phyloP scores from a whole-genome alignment of 352 stramenopile species.

The Pythium biforme region DNA sequence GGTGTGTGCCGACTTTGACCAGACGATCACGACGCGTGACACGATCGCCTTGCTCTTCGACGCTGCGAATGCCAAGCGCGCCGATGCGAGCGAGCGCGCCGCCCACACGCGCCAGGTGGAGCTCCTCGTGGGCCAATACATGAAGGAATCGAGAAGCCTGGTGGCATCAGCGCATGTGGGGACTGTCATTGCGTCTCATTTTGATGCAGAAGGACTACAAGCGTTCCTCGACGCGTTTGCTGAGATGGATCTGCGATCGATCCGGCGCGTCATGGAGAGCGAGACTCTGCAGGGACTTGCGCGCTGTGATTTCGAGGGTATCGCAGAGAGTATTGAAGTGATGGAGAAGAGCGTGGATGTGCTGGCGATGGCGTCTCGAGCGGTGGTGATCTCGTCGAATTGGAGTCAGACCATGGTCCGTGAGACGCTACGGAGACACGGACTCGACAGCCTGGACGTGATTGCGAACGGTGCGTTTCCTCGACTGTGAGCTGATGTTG shows the following conservation, averaged over 20 bases:
- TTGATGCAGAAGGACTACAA: slow-evolving; percentile 36
- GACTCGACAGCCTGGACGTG: slow-evolving; percentile 20
- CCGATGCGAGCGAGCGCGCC: background rate
- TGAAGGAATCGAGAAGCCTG: background rate
- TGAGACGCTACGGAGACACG: slow-evolving; percentile 21
- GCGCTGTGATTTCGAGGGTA: slow-evolving; percentile 9
- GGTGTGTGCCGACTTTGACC: slow-evolving; percentile 71
- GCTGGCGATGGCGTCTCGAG: slow-evolving; percentile 23
- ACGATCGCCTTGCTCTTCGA: slow-evolving; percentile 61
- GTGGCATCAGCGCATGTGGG: background rate
- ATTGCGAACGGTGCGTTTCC: slow-evolving; percentile 52
- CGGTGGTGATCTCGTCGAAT: slow-evolving; percentile 61
- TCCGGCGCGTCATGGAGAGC: slow-evolving; percentile 41
- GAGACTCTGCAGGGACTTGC: slow-evolving; percentile 39
- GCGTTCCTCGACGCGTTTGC: slow-evolving; percentile 48
- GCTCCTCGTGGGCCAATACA: slow-evolving; percentile 27
- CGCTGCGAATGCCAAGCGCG: slow-evolving; percentile 17
- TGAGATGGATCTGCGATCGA: slow-evolving; percentile 42
- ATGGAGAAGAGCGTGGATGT: slow-evolving; percentile 33
- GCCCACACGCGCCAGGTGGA: slow-evolving; percentile 28
- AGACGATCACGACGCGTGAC: slow-evolving; percentile 62
- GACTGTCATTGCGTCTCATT: slow-evolving; percentile 5
- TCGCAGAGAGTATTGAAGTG: slow-evolving; percentile 27
- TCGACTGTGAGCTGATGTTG: background rate
- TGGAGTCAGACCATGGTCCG: slow-evolving; percentile 58